Evolutionary conservation across 768 basidiomycete genomes (phyloP).

Genomic region (Epithele typhae): DNA sequence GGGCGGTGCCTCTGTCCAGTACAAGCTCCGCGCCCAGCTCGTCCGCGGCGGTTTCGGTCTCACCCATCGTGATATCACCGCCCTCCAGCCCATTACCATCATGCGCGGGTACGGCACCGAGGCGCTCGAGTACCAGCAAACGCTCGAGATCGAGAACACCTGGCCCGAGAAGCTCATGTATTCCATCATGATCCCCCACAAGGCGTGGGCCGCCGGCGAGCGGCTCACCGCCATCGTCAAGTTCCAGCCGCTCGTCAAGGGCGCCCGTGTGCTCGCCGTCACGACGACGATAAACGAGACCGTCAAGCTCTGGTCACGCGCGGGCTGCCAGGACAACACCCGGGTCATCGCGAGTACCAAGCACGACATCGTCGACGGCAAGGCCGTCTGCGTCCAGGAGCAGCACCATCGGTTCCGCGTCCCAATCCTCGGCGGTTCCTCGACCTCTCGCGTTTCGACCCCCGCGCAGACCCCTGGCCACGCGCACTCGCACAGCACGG

Average conservation of each 20-base stretch:
- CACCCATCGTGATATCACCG: constrained; percentile 52
- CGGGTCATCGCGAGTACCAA: constrained; percentile 56
- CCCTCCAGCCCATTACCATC: constrained; percentile 57
- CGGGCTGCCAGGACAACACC: constrained; percentile 54
- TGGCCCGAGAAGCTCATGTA: constrained; percentile 99
- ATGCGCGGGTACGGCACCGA: constrained; percentile 72
- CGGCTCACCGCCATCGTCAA: constrained; percentile 77
- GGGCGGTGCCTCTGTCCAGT: constrained; percentile 67
- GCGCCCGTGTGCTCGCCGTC: constrained; percentile 66
- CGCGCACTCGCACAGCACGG: background rate
- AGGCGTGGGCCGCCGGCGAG: constrained; percentile 93
- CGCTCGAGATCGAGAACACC: constrained; percentile 92
- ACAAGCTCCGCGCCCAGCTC: constrained; percentile 88
- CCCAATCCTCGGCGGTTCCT: constrained; percentile 14
- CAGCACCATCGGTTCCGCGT: constrained; percentile 25
- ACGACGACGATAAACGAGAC: constrained; percentile 71
- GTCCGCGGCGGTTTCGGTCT: constrained; percentile 66
- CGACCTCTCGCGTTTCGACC: constrained; percentile 2
- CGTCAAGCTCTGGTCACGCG: constrained; percentile 54
- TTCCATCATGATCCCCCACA: constrained; percentile 88
- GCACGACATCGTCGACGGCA: constrained; percentile 66
- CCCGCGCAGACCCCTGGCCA: constrained; percentile 10
- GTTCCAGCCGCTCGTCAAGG: constrained; percentile 84
- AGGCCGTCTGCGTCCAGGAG: constrained; percentile 33
- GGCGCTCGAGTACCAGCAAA: constrained; percentile 93